Base-by-base conservation (phyloP, 1,284 basidiomycete species). In the Heliocybe sulcata region DNA sequence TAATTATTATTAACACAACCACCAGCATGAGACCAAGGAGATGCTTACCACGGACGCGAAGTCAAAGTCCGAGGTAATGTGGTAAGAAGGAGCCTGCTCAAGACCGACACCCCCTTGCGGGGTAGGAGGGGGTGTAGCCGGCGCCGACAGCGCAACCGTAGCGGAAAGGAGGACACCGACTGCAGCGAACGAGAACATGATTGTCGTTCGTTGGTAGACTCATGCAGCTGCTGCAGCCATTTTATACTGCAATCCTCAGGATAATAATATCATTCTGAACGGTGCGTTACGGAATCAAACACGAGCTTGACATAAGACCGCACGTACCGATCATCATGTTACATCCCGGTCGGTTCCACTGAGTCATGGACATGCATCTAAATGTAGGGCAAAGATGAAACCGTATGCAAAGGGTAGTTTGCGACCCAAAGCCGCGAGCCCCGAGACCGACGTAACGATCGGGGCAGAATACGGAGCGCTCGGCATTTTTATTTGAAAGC, bases 41-140 rank as follows among this genome's bases (percentile, higher is more conserved):
- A 16, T 23, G 33, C 45, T 51, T 42, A 45, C 47, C 48, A 58
- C 45, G 51, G 55, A 57, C 45, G 49, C 49, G 29, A 52, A 58
- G 47, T 54, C 27, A 33, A 56, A 50, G 35, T 54, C 50, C 27
- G 38, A 42, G 53, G 48, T 38, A 47, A n/a, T n/a, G n/a, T 6
- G 6, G 27, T 54, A 54, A 22, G n/a, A 22, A 4, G 52, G 52
- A 14, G 35, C 22, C 12, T 16, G 19, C n/a, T 53, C 35, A 3
- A 53, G 38, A 14, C 52, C 52, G 14, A 53, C 20, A 22, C 52
- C 52, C 12, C 52, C 52, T 20, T 27, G 33, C 3, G 52, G 52
- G 4, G 27, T 35, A 42, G 52, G 35, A 3, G 52, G 52, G 6
- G 33, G 33, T 4, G 6, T 45, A 12, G 47, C 47, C 27, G 47